Evolutionary conservation across 169 alveolate species (phyloP).

Genomic region (Plasmodium reichenowi): DNA sequence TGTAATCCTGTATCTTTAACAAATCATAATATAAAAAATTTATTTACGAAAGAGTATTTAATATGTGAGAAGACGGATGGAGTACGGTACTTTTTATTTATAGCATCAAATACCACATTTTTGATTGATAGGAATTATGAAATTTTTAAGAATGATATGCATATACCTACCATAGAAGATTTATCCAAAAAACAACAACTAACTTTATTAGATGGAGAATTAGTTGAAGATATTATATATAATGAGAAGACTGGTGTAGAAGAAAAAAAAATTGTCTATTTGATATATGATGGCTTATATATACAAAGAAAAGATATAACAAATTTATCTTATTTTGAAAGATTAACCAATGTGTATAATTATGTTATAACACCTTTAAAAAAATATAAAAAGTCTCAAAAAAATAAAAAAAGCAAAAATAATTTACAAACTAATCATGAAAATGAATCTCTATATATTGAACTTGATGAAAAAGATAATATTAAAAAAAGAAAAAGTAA

Average conservation of each 20-base stretch:
- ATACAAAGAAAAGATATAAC: constrained; percentile 88
- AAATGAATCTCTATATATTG: neutral
- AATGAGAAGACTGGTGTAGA: constrained; percentile 38
- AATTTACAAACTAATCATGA: neutral
- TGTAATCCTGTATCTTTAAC: constrained; percentile 92
- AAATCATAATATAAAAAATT: constrained; percentile 78
- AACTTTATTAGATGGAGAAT: constrained; percentile 92
- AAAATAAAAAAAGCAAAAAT: neutral
- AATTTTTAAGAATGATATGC: constrained; percentile 86
- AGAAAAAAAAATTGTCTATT: constrained; percentile 74
- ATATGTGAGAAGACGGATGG: constrained; percentile 95
- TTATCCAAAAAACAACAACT: constrained; percentile 86
- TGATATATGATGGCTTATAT: constrained; percentile 90
- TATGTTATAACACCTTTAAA: constrained; percentile 83
- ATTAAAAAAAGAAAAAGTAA: constrained; percentile 2
- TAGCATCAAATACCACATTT: constrained; percentile 89
- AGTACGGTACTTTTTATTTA: constrained; percentile 88
- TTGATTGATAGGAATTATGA: constrained; percentile 91
- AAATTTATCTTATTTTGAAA: constrained; percentile 85
- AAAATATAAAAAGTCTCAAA: constrained; percentile 8
- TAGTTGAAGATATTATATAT: constrained; percentile 83
- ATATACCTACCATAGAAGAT: constrained; percentile 86
- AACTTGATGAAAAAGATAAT: neutral
- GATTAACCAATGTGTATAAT: constrained; percentile 86
- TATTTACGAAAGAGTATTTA: constrained; percentile 87